These are phyloP conservation scores for Neofusicoccum sp. DNA, from an alignment of 2,329 filamentous ascomycete genomes.

Conservation along the genomic window DNA sequence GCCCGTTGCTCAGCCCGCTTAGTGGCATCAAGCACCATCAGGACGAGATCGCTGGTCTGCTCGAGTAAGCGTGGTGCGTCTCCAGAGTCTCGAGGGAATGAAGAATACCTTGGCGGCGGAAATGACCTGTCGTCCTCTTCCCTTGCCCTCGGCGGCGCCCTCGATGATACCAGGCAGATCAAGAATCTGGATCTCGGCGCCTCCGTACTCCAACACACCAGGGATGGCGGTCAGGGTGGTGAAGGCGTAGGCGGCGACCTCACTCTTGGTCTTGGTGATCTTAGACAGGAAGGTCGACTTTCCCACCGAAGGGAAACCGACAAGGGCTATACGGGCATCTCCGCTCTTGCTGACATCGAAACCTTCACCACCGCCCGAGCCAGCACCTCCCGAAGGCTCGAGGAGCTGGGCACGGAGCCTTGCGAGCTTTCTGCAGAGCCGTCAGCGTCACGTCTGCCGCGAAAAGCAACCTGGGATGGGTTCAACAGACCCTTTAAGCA, in stretches of 20 bases:
- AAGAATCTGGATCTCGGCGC: constrained; percentile 95
- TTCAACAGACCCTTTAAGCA: constrained; percentile 80
- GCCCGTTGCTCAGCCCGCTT: constrained; percentile 93
- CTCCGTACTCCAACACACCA: constrained; percentile 94
- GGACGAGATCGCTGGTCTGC: constrained; percentile 87
- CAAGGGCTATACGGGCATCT: constrained; percentile 92
- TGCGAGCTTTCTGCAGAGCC: constrained; percentile 75
- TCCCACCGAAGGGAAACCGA: constrained; percentile 97
- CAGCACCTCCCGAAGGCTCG: constrained; percentile 78
- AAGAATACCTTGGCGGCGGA: constrained; percentile 77
- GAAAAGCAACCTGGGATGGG: not conserved
- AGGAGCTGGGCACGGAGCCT: constrained; percentile 90
- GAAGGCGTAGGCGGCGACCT: constrained; percentile 95
- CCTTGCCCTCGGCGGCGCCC: constrained; percentile 92
- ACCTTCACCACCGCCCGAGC: constrained; percentile 74
- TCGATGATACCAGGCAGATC: constrained; percentile 99
- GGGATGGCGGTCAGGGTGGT: constrained; percentile 97
- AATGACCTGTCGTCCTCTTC: constrained; percentile 92
- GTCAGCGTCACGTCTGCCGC: too few species aligned
- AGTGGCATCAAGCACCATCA: constrained; percentile 96
- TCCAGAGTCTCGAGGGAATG: not conserved
- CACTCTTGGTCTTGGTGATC: constrained; percentile 95
- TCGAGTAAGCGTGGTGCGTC: constrained; percentile 22
- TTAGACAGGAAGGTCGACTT: constrained; percentile 99
- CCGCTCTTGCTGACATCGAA: constrained; percentile 92